Conservation (phyloP, 1,284 basidiomycete species). For the Neonothopanus nambi region DNA sequence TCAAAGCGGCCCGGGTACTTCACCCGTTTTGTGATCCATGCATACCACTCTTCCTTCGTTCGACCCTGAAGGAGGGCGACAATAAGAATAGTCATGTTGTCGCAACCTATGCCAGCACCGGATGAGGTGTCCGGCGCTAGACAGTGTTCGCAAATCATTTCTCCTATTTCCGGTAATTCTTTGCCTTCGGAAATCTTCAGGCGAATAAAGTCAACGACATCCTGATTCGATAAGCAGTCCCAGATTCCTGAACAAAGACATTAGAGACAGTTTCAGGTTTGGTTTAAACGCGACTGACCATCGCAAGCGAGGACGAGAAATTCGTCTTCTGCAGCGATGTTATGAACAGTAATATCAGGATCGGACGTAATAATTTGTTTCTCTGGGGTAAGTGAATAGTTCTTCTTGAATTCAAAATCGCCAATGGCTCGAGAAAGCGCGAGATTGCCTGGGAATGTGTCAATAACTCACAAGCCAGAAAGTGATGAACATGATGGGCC, state of each 20-base stretch:
- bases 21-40: slow-evolving; percentile 88
- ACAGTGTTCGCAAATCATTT: slow-evolving; percentile 91
- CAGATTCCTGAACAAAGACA: slow-evolving; percentile 78
- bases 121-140: slow-evolving; percentile 92
- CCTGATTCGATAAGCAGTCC: slow-evolving; percentile 95
- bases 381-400: slow-evolving; percentile 78
- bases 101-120: slow-evolving; percentile 92
- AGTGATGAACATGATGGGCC: slow-evolving; percentile 25
- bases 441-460: slow-evolving; percentile 73
- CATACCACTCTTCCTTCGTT: slow-evolving; percentile 91
- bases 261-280: slow-evolving; percentile 4
- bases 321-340: slow-evolving; percentile 88
- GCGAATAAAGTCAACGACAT: slow-evolving; percentile 90
- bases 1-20: slow-evolving; percentile 60
- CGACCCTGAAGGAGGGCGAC: slow-evolving; percentile 87
- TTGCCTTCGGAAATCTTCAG: slow-evolving; percentile 83
- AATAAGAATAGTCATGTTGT: slow-evolving; percentile 98
- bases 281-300: slow-evolving; percentile 51
- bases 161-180: slow-evolving; percentile 80
- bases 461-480: not conserved
- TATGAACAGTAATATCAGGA: slow-evolving; percentile 87
- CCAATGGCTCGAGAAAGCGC: slow-evolving; percentile 95
- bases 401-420: slow-evolving; percentile 99
- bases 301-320: slow-evolving; percentile 97
- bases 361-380: slow-evolving; percentile 95